Evolutionary conservation across 1,139 yeast genomes (phyloP).

Genomic region (Protomyces pachydermus): DNA sequence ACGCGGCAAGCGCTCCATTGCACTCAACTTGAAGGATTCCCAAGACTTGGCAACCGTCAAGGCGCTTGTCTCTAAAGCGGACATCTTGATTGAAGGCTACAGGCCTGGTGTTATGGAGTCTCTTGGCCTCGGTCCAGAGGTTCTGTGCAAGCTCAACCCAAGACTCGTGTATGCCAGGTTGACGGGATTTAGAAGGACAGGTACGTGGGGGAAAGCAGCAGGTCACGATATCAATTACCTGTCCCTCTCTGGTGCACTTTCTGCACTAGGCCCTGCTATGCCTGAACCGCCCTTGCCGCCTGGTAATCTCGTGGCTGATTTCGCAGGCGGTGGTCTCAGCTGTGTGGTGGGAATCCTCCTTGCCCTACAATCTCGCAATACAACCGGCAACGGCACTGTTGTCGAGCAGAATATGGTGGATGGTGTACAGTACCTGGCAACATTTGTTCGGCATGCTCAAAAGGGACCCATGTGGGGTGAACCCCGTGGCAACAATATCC

Average conservation of each 20-base stretch:
- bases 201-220: constrained; percentile 30
- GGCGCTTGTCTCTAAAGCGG: constrained; percentile 36
- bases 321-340: constrained; percentile 34
- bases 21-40: constrained; percentile 37
- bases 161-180: constrained; percentile 32
- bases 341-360: constrained; percentile 32
- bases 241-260: constrained; percentile 32
- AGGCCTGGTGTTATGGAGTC: constrained; percentile 39
- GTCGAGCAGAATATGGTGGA: constrained; percentile 34
- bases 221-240: constrained; percentile 34
- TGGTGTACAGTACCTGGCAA: constrained; percentile 32
- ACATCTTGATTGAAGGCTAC: constrained; percentile 39
- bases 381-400: constrained; percentile 23
- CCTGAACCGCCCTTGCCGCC: constrained; percentile 17
- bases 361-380: constrained; percentile 29
- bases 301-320: constrained; percentile 32
- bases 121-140: constrained; percentile 37
- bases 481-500: constrained; percentile 32
- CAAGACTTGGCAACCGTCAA: constrained; percentile 35
- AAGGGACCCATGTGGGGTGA: constrained; percentile 17
- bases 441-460: constrained; percentile 31
- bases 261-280: constrained; percentile 9
- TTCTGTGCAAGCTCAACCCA: constrained; percentile 19
- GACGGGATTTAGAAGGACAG: constrained; percentile 33
- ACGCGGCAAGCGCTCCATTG: constrained; percentile 39